Conservation (phyloP, 2,329 filamentous ascomycete species). For the Huntiella abstrusa region DNA sequence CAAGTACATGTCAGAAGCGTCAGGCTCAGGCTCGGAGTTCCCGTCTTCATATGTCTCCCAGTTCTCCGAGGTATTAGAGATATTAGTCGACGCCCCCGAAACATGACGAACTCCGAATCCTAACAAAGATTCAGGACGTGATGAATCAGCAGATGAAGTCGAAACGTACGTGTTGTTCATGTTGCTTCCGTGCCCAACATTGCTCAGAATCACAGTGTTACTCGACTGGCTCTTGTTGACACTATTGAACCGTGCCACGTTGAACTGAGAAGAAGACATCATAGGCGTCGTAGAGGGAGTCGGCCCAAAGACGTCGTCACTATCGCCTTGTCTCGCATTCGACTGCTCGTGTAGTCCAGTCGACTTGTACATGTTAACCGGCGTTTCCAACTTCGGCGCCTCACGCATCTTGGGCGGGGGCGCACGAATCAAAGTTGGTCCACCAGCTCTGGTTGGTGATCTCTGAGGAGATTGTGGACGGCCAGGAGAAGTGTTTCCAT, state of each 20-base stretch:
- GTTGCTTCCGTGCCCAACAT: neutral
- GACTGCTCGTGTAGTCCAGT: conserved; percentile 24
- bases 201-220: too few species aligned
- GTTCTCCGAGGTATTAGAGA: conserved; percentile 68
- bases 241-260: conserved; percentile 16
- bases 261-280: conserved; percentile 15
- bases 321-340: conserved; percentile 40
- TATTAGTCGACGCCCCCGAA: conserved; percentile 38
- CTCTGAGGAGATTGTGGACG: neutral
- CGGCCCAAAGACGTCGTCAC: conserved; percentile 52
- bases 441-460: conserved; percentile 25
- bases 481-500: conserved; percentile 49
- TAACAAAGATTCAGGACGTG: conserved; percentile 8
- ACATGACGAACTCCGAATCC: conserved; percentile 38
- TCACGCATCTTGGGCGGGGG: conserved; percentile 90
- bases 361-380: conserved; percentile 25
- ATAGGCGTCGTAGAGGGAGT: neutral
- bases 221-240: neutral
- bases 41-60: conserved; percentile 88
- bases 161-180: conserved; percentile 20
- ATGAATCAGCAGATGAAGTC: conserved; percentile 16
- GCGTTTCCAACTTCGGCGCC: conserved; percentile 31
- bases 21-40: conserved; percentile 54
- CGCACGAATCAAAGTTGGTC: conserved; percentile 37
- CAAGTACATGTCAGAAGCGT: conserved; percentile 62